Evolutionary conservation across 306 rosid genomes (phyloP), one percentile per base, ranked within the genome.

Genomic region (Albizia julibrissin): DNA sequence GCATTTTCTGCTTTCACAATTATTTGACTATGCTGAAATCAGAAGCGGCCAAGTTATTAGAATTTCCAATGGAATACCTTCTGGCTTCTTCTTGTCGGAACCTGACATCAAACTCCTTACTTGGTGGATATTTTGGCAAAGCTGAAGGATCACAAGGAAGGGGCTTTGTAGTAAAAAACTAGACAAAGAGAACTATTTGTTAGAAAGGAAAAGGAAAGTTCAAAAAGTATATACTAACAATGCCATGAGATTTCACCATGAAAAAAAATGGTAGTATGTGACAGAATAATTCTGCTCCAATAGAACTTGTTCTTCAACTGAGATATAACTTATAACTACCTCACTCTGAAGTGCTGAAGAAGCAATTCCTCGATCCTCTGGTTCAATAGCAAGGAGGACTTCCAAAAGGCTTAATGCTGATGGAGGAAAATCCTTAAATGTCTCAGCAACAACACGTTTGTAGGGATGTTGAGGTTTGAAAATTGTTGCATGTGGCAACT

Each of bases 381-480:
- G 94, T 86, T 94, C 98, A 68, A 91, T 83, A 12, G 95, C 94
- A 70, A 92, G 98, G 84, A 94, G 95, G 77, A 87, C 88, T 59
- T 91, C 97, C 84, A 92, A 78, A 44, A 94, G 89, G 59, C 91
- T 87, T 84, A 92, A 70, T 31, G 92, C 81, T 6, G 94, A 88
- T 56, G 62, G 80, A 79, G 97, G 95, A 50, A 92, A 87, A 83
- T 92, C 89, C 86, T 85, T 90, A 80, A 86, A 94, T 64, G 91
- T 84, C 81, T 94, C 91, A 68, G 91, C 81, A 91, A 94, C 86
- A 81, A 84, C 82, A 54, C 93, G 85, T 86, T 81, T 91, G 86
- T 94, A 94, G 67, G 98, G 95, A 73, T 92, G 92, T 71, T 90
- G 90, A 78, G 98, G 98, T 84, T 92, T 92, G 80, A 94, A 92